Percentiles rank a stretch among this genome's conserved stretches.
Evolutionary conservation across 305 asterid species (phyloP).

Genomic region (Ajuga reptans): DNA sequence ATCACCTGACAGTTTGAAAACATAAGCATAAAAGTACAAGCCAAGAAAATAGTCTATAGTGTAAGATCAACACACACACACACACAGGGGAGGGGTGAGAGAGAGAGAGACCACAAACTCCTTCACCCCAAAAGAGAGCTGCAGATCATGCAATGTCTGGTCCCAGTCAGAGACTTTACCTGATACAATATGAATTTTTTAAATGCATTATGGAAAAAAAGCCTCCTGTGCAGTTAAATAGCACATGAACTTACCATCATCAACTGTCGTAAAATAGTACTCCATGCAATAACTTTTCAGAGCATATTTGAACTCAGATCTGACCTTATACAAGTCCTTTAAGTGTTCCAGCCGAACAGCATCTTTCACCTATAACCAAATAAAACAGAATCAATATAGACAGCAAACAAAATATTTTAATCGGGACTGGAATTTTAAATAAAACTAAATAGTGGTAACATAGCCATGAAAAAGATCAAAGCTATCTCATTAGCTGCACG

Average conservation of each 20-base stretch:
- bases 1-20: conserved; percentile 53
- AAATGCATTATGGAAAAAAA: conserved; percentile 14
- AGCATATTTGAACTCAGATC: conserved; percentile 72
- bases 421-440: not conserved
- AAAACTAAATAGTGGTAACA: not conserved
- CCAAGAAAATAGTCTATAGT: not conserved
- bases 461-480: not conserved
- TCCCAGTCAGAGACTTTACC: conserved; percentile 70
- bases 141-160: conserved; percentile 66
- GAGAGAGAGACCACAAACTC: conserved; percentile 72
- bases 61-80: not conserved
- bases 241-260: conserved; percentile 42
- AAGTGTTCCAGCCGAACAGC: conserved; percentile 46
- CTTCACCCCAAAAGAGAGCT: conserved; percentile 83
- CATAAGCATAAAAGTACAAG: conserved; percentile 14
- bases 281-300: conserved; percentile 78
- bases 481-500: conserved; percentile 6
- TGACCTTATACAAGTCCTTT: conserved; percentile 64
- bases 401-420: not conserved
- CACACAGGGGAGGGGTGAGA: not conserved
- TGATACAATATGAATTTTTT: conserved; percentile 26
- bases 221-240: conserved; percentile 8
- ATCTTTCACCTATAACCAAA: conserved; percentile 54
- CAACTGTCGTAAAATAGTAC: conserved; percentile 54
- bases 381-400: conserved; percentile 8